Conservation (phyloP, 257 asterid species). For the Mentha longifolia region DNA sequence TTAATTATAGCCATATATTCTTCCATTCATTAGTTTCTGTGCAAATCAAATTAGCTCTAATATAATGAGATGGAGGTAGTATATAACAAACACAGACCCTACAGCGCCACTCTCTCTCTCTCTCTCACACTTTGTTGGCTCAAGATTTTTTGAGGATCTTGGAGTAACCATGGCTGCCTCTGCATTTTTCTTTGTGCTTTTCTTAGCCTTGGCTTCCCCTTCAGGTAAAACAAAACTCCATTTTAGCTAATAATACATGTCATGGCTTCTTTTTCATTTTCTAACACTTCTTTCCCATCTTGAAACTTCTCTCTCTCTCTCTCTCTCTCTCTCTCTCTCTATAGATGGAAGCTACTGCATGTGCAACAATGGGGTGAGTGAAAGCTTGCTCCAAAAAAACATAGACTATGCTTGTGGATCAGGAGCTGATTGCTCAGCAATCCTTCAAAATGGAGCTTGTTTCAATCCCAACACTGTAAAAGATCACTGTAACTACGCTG, state of each 20-base stretch:
- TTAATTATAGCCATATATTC: too few relatives aligned
- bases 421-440: conserved; percentile 81
- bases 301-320: neutral
- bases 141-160: conserved; percentile 25
- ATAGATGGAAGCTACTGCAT: conserved; percentile 68
- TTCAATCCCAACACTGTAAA: conserved; percentile 69
- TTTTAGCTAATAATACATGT: neutral
- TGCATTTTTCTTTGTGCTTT: conserved; percentile 46
- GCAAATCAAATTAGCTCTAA: too few relatives aligned
- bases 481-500: conserved; percentile 92
- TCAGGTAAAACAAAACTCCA: conserved; percentile 41
- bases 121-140: neutral
- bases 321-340: neutral
- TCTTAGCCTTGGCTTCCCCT: conserved; percentile 53
- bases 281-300: neutral
- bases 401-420: conserved; percentile 90
- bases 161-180: conserved; percentile 26
- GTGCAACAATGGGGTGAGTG: conserved; percentile 58
- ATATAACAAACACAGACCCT: too few relatives aligned
- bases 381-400: conserved; percentile 53
- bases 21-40: too few relatives aligned
- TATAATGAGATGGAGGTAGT: too few relatives aligned
- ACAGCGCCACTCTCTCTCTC: conserved; percentile 3
- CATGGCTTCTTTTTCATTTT: too few relatives aligned
- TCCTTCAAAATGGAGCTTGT: conserved; percentile 65